Base-by-base conservation (phyloP, 495 filamentous ascomycete genomes). In the Bacidia rubella region DNA sequence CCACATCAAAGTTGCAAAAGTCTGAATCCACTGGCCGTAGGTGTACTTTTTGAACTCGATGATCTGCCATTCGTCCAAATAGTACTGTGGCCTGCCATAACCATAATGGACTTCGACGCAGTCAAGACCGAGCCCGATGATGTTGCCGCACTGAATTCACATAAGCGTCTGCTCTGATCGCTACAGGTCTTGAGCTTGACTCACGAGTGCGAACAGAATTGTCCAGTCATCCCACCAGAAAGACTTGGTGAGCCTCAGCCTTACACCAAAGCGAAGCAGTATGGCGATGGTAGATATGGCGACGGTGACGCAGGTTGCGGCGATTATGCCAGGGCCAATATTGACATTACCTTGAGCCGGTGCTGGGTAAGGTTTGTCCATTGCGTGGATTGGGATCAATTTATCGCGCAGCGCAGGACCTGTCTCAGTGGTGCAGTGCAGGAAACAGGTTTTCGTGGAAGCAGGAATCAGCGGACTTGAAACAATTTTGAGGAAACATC, bases 11-110 rank as follows among this genome's bases (percentile, higher is more conserved):
- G 51, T 60, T 32, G 29, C 23, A 19, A 60, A 60, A 1, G 55
- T 58, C 44, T 58, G 54, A 4, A 60, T 50, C 54, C 57, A 60
- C 22, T 60, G 47, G 19, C 49, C 57, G 19, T 48, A 60, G 5
- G 47, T 19, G 32, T 54, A 57, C 43, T 57, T 60, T 38, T 19
- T 10, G 32, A 51, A 51, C 19, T 60, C 50, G 3, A 35, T 24
- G n/a, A 24, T 43, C 32, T 60, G 54, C 24, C 23, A 39, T 20
- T 51, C 2, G 19, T 12, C 47, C 12, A 60, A 42, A 21, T 54
- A 51, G 24, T 39, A 47, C 4, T 23, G 19, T 4, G 41, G 57
- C 49, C 57, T 51, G 10, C 57, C 57, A 27, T 51, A 51, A 0
- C 54, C 57, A n/a, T 60, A 56, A 25, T 51, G 39, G 24, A 57